Evolutionary conservation across 2,329 filamentous ascomycete species (phyloP).

Genomic region (Ophiognomonia clavigignenti-juglandacearum): DNA sequence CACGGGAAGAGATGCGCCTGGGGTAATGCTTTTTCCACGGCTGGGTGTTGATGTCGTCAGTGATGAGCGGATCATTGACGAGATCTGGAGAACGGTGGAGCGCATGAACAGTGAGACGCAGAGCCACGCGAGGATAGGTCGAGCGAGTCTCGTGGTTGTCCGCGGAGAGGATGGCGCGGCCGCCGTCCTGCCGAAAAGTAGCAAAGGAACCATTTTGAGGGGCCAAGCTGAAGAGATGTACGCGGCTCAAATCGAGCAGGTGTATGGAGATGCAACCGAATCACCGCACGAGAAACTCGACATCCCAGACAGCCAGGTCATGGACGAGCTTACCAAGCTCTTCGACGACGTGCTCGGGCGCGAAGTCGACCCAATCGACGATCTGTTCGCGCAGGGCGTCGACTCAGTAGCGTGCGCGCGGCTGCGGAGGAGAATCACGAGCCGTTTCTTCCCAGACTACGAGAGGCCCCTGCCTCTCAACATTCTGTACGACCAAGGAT

Average conservation of each 20-base stretch:
- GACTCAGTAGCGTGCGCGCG: conserved; percentile 56
- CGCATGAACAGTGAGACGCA: conserved; percentile 44
- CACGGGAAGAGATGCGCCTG: conserved; percentile 49
- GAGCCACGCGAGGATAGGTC: conserved; percentile 44
- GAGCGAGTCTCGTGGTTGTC: conserved; percentile 45
- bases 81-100: conserved; percentile 39
- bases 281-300: conserved; percentile 3
- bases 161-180: conserved; percentile 21
- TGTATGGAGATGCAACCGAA: conserved; percentile 31
- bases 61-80: conserved; percentile 32
- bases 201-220: conserved; percentile 57
- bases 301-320: conserved; percentile 30
- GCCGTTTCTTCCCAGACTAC: conserved; percentile 17
- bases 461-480: conserved; percentile 42
- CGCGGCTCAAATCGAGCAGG: conserved; percentile 36
- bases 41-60: conserved; percentile 16
- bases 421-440: conserved; percentile 34
- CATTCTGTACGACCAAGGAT: conserved; percentile 56
- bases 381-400: conserved; percentile 54
- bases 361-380: conserved; percentile 31
- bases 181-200: conserved; percentile 51
- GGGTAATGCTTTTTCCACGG: conserved; percentile 48
- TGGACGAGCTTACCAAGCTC: conserved; percentile 25
- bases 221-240: conserved; percentile 46
- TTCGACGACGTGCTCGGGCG: conserved; percentile 28